Conservation (phyloP, 202 grass and related monocot species). For the Elaeis oleifera region DNA sequence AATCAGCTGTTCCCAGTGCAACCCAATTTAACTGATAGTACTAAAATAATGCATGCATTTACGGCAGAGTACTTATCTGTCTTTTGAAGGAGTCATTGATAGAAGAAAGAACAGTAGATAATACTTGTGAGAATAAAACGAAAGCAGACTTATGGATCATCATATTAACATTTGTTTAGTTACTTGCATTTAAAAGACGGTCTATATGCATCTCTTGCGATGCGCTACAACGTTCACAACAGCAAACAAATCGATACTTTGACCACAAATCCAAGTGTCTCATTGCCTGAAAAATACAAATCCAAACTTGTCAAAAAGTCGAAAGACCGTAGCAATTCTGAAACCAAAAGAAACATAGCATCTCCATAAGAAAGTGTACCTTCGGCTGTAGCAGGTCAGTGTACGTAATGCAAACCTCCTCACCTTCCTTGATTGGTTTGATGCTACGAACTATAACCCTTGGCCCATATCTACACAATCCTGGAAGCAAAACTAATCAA, state of each 20-base stretch:
- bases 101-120: constrained; percentile 4
- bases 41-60: no score
- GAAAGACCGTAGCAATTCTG: neutral
- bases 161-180: constrained; percentile 9
- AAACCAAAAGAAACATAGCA: neutral
- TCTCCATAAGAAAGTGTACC: constrained; percentile 33
- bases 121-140: neutral
- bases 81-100: no score
- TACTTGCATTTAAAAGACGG: constrained; percentile 76
- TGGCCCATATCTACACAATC: constrained; percentile 43
- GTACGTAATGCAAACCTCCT: constrained; percentile 81
- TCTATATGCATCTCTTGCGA: constrained; percentile 49
- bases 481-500: neutral
- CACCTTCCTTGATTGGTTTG: constrained; percentile 56
- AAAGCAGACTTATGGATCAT: constrained; percentile 6
- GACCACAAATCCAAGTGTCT: constrained; percentile 58
- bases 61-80: no score
- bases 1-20: no score
- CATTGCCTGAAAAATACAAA: constrained; percentile 37
- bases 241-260: constrained; percentile 81
- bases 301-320: neutral
- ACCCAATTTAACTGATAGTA: no score
- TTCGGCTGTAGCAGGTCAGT: constrained; percentile 68
- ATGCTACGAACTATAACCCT: constrained; percentile 60
- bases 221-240: constrained; percentile 54